Evolutionary conservation across 371 early-diverging fungal species (phyloP).

Genomic region (Chytridium lagenaria): DNA sequence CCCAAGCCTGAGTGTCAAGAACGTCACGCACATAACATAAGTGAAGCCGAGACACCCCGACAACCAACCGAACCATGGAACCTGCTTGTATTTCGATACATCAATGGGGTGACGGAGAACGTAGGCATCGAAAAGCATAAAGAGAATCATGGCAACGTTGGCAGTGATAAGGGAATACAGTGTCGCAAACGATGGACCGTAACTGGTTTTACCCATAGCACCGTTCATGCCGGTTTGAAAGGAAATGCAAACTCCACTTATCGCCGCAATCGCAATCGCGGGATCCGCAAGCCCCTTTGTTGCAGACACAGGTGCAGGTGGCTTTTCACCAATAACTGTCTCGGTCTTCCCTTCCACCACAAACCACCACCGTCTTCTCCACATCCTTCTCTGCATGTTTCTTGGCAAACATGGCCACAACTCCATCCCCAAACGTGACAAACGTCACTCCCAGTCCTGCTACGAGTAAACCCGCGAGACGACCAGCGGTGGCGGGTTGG

Average conservation of each 20-base stretch:
- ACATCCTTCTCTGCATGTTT: not conserved
- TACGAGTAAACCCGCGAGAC: not conserved
- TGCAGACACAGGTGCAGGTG: not conserved
- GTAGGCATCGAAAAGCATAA: not conserved
- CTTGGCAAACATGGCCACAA: not conserved
- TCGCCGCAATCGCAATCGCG: not conserved
- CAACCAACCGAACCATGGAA: slow-evolving; percentile 9
- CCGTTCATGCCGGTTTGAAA: slow-evolving; percentile 10
- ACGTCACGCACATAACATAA: not conserved
- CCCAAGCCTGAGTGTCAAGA: not conserved
- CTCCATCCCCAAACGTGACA: slow-evolving; percentile 8
- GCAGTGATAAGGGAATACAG: not conserved
- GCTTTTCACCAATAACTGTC: not conserved
- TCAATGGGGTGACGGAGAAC: not conserved
- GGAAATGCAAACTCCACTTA: not conserved
- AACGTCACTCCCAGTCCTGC: not conserved
- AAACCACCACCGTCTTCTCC: not conserved
- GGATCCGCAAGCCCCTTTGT: not conserved
- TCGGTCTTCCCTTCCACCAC: not conserved
- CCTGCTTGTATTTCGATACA: not conserved
- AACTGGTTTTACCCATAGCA: not conserved
- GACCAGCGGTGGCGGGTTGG: not conserved
- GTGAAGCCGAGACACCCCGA: slow-evolving; percentile 4
- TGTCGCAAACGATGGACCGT: not conserved
- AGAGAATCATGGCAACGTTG: not conserved